A percentile compares a stretch with the other conserved stretches of the same genome.
phyloP scores from a whole-genome alignment of 257 asterid genomes.

The Solanum gandarillasii region DNA sequence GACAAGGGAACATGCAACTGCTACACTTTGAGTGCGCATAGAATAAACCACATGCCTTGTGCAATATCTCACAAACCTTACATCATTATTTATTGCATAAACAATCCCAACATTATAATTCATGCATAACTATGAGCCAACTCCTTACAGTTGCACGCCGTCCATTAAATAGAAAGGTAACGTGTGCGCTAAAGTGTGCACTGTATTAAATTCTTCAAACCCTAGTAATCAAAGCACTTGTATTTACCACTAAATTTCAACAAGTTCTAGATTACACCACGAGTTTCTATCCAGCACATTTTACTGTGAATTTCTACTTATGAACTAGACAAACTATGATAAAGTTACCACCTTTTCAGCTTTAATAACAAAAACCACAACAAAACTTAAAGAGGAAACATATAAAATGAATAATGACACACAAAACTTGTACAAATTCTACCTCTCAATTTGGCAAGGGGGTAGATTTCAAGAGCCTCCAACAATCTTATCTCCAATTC shows the following conservation, averaged over 20 bases:
- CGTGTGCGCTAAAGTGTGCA: neutral
- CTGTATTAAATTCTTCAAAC: neutral
- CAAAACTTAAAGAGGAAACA: neutral
- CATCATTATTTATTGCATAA: neutral
- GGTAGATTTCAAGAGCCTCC: constrained; percentile 87
- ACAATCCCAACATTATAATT: neutral
- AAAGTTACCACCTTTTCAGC: neutral
- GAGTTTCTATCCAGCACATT: neutral
- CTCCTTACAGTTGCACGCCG: neutral
- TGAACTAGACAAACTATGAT: neutral
- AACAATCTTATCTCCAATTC: constrained; percentile 79
- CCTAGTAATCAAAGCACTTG: neutral
- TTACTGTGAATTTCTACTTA: neutral
- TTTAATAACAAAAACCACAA: neutral
- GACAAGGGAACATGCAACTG: neutral
- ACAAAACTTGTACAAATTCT: neutral
- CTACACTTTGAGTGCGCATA: neutral
- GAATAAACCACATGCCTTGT: too few relatives aligned
- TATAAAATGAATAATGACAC: neutral
- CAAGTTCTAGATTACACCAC: neutral
- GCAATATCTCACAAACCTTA: too few relatives aligned
- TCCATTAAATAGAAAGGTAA: neutral
- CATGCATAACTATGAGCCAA: neutral
- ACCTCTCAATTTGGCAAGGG: constrained; percentile 79
- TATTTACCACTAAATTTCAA: neutral